These are phyloP conservation scores for Jamesozyma jinghongensis DNA, from an alignment of 805 yeast species.

Conservation along the genomic window DNA sequence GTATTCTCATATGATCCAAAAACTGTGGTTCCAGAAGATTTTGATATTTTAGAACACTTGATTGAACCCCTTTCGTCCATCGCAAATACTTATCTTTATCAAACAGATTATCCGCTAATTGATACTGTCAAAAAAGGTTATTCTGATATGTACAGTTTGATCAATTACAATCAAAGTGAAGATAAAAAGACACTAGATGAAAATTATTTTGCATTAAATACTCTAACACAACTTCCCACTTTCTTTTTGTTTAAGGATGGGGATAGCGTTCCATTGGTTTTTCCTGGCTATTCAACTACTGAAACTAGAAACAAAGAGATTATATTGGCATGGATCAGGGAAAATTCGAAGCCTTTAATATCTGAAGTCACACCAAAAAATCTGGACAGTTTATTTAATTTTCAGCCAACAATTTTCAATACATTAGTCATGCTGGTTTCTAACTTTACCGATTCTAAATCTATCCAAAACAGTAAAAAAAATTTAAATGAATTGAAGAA, in stretches of 20 bases:
- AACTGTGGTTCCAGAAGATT: conserved; percentile 47
- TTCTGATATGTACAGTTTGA: conserved; percentile 33
- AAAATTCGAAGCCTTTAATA: conserved; percentile 43
- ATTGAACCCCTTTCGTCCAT: conserved; percentile 51
- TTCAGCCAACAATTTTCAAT: conserved; percentile 12
- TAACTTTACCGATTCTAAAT: conserved; percentile 8
- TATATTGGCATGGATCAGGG: conserved; percentile 42
- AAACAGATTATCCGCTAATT: conserved; percentile 40
- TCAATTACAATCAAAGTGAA: conserved; percentile 36
- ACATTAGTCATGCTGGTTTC: conserved; percentile 18
- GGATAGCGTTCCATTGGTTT: conserved; percentile 42
- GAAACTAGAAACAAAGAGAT: conserved; percentile 46
- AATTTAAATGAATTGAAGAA: conserved; percentile 16
- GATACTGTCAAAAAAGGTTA: conserved; percentile 33
- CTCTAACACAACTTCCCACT: conserved; percentile 54
- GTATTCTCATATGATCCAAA: conserved; percentile 45
- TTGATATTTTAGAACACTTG: conserved; percentile 48
- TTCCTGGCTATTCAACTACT: conserved; percentile 53
- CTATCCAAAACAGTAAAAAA: conserved; percentile 15
- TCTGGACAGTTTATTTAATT: conserved; percentile 11
- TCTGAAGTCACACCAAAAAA: conserved; percentile 40
- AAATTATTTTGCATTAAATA: conserved; percentile 40
- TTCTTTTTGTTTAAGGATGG: conserved; percentile 52
- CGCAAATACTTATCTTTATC: conserved; percentile 47
- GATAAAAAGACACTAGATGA: conserved; percentile 33